phyloP scores from a whole-genome alignment of 31 red algal species.

The Odonthalia washingtoniensis region DNA sequence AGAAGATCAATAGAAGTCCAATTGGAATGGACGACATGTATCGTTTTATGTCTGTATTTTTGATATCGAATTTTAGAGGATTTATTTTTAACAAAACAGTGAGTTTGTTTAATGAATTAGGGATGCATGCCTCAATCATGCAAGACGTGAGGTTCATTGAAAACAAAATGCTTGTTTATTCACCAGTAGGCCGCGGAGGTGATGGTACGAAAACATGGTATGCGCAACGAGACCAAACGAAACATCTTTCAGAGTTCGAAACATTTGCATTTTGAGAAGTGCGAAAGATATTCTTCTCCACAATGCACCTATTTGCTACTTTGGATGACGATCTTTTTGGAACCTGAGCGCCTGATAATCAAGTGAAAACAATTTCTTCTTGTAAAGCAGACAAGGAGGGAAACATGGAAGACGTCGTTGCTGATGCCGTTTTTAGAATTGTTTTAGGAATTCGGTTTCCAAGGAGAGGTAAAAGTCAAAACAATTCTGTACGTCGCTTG shows the following conservation, averaged over 20 bases:
- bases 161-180: no score
- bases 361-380: conserved; percentile 29
- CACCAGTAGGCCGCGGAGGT: no score
- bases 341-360: conserved; percentile 24
- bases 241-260: conserved; percentile 42
- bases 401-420: conserved; percentile 3
- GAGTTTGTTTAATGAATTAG: background rate
- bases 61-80: conserved; percentile 30
- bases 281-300: conserved; percentile 21
- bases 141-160: no score
- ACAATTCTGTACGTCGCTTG: background rate
- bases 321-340: conserved; percentile 41
- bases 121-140: no score
- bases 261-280: conserved; percentile 21
- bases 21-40: no score
- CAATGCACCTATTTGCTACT: no score
- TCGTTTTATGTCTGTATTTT: no score
- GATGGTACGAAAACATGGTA: no score
- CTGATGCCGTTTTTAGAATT: conserved; percentile 27
- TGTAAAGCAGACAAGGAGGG: conserved; percentile 19
- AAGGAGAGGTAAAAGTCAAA: conserved; percentile 24
- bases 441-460: conserved; percentile 27
- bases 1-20: no score
- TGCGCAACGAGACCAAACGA: conserved; percentile 21
- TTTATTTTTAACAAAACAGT: conserved; percentile 38